A percentile compares a stretch with the other conserved stretches of the same genome.
Conservation (phyloP, 345 rosid genomes). For the Ceriops decandra region DNA sequence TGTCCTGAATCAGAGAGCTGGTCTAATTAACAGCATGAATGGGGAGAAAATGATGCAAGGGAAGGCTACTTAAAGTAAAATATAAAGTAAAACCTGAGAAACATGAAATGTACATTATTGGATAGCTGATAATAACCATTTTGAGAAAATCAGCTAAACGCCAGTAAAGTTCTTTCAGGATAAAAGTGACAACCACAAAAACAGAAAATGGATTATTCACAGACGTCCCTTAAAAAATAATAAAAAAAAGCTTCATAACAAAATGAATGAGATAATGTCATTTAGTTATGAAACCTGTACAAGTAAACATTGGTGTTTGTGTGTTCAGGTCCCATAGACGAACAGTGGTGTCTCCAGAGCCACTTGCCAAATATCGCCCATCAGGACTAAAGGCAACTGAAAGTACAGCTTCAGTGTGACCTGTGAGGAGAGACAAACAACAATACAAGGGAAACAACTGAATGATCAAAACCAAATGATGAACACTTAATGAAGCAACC, state of each 20-base stretch:
- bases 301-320: slow-evolving; percentile 89
- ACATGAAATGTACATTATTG: background rate
- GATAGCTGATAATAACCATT: no score
- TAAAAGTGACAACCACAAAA: no score
- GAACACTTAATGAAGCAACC: slow-evolving; percentile 1
- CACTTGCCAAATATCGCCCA: slow-evolving; percentile 88
- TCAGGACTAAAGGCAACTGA: slow-evolving; percentile 94
- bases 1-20: slow-evolving; percentile 53
- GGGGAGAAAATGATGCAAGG: background rate
- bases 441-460: slow-evolving; percentile 3
- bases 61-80: background rate
- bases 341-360: slow-evolving; percentile 95
- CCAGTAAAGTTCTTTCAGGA: no score
- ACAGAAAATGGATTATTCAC: no score
- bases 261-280: no score
- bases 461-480: background rate
- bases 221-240: no score
- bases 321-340: slow-evolving; percentile 93
- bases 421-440: slow-evolving; percentile 28
- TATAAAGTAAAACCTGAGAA: background rate
- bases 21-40: background rate
- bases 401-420: slow-evolving; percentile 87
- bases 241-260: no score
- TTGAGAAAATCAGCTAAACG: no score
- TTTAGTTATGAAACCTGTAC: slow-evolving; percentile 49